These are phyloP conservation scores for Fusarium penzigii DNA, from an alignment of 2,329 filamentous ascomycete genomes.

Conservation along the genomic window DNA sequence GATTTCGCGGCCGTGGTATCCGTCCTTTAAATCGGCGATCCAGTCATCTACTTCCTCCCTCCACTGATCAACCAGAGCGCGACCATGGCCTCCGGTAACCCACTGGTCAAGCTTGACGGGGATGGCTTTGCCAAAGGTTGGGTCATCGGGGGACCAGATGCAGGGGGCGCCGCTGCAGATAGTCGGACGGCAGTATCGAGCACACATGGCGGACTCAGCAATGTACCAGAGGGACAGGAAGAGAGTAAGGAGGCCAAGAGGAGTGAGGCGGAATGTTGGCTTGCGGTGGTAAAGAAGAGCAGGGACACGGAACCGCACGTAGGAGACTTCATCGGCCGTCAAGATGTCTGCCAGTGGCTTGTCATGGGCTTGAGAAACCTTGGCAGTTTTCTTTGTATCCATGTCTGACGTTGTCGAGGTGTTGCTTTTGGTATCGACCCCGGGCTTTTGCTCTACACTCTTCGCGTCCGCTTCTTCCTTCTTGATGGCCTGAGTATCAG, in stretches of 20 bases:
- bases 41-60: slow-evolving; percentile 49
- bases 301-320: slow-evolving; percentile 46
- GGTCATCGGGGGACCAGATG: slow-evolving; percentile 59
- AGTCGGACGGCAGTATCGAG: slow-evolving; percentile 54
- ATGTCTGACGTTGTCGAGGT: not conserved
- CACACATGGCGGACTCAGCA: slow-evolving; percentile 56
- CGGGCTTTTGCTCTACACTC: slow-evolving; percentile 1
- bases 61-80: slow-evolving; percentile 37
- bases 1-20: slow-evolving; percentile 46
- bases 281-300: slow-evolving; percentile 43
- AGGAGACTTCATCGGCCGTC: slow-evolving; percentile 19
- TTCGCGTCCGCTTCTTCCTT: slow-evolving; percentile 10
- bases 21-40: slow-evolving; percentile 50
- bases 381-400: not conserved
- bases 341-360: not conserved
- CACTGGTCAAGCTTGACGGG: slow-evolving; percentile 65
- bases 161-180: slow-evolving; percentile 50
- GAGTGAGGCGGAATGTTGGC: slow-evolving; percentile 49
- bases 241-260: slow-evolving; percentile 48
- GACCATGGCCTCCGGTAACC: slow-evolving; percentile 54
- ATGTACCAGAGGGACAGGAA: slow-evolving; percentile 53
- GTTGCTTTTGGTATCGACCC: not conserved
- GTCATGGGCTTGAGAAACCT: not conserved
- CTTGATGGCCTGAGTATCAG: slow-evolving; percentile 5
- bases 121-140: slow-evolving; percentile 60